Conservation (phyloP, 306 rosid genomes). For the Prunus dulcis region DNA sequence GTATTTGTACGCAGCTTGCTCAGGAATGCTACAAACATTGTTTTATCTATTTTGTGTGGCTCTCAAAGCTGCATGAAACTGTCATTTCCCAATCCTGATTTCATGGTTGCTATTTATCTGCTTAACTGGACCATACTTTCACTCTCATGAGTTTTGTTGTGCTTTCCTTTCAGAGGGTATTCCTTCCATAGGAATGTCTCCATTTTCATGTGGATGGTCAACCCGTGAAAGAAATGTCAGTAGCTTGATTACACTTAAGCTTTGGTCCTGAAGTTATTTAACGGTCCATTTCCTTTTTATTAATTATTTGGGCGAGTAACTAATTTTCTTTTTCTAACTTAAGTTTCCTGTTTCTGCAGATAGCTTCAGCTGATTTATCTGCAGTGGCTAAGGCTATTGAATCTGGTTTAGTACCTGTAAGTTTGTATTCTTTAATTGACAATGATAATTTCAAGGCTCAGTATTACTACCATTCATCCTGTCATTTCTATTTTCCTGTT, state of each 20-base stretch:
- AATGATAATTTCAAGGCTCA: slow-evolving; percentile 17
- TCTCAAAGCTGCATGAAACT: slow-evolving; percentile 2
- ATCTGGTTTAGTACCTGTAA: slow-evolving; percentile 83
- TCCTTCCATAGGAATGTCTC: slow-evolving; percentile 90
- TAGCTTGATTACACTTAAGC: slow-evolving; percentile 15
- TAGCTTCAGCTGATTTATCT: slow-evolving; percentile 66
- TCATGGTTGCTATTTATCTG: slow-evolving; percentile 15
- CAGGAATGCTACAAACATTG: not conserved
- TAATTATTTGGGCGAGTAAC: not conserved
- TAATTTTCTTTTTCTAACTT: slow-evolving; percentile 10
- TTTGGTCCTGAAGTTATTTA: slow-evolving; percentile 7
- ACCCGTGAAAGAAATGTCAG: slow-evolving; percentile 69
- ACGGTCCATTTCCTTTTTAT: slow-evolving; percentile 7
- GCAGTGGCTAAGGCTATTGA: slow-evolving; percentile 62
- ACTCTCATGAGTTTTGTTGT: slow-evolving; percentile 15
- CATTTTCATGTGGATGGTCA: slow-evolving; percentile 91
- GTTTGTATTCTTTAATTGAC: slow-evolving; percentile 26
- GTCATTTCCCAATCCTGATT: not conserved
- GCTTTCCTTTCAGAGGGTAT: slow-evolving; percentile 70
- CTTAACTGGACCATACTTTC: not conserved
- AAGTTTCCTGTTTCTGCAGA: slow-evolving; percentile 43
- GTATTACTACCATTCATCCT: not conserved
- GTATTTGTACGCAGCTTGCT: not conserved
- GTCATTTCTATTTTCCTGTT: not conserved
- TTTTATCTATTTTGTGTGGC: not conserved